Percentiles rank a stretch among this genome's conserved stretches.
These are phyloP conservation scores for Pelargonium citronellum DNA, from an alignment of 441 rosid genomes.

Conservation along the genomic window DNA sequence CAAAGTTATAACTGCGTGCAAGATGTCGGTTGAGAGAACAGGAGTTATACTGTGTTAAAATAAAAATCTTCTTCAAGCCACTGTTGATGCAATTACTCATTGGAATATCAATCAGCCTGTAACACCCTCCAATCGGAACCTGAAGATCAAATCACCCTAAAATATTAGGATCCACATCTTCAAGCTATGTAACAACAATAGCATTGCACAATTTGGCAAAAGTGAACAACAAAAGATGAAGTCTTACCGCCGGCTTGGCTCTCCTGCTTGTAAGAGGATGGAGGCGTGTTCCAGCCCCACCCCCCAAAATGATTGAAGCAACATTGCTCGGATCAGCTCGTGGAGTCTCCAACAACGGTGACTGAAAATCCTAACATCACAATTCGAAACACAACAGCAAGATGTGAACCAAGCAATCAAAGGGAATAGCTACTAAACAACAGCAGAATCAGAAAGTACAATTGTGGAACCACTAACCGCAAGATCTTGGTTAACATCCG, in stretches of 20 bases:
- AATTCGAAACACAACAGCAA: background rate
- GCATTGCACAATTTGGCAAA: background rate
- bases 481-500: background rate
- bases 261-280: slow-evolving; percentile 25
- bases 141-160: background rate
- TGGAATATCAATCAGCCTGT: slow-evolving; percentile 1
- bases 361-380: slow-evolving; percentile 13
- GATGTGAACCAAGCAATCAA: background rate
- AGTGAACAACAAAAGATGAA: background rate
- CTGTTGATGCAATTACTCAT: slow-evolving; percentile 9
- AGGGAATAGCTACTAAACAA: background rate
- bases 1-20: background rate
- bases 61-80: background rate
- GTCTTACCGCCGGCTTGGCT: slow-evolving; percentile 23
- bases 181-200: too few relatives aligned
- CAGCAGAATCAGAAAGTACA: too few relatives aligned
- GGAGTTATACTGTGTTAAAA: slow-evolving; percentile 5
- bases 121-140: slow-evolving; percentile 2
- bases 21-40: slow-evolving; percentile 3
- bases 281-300: slow-evolving; percentile 26
- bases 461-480: background rate
- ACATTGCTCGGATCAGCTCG: slow-evolving; percentile 22
- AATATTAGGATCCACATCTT: too few relatives aligned
- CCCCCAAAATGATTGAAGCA: slow-evolving; percentile 24
- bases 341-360: slow-evolving; percentile 13